Evolutionary conservation across 768 basidiomycete genomes (phyloP), one percentile per base, ranked within the genome.

Genomic region (Postia placenta): DNA sequence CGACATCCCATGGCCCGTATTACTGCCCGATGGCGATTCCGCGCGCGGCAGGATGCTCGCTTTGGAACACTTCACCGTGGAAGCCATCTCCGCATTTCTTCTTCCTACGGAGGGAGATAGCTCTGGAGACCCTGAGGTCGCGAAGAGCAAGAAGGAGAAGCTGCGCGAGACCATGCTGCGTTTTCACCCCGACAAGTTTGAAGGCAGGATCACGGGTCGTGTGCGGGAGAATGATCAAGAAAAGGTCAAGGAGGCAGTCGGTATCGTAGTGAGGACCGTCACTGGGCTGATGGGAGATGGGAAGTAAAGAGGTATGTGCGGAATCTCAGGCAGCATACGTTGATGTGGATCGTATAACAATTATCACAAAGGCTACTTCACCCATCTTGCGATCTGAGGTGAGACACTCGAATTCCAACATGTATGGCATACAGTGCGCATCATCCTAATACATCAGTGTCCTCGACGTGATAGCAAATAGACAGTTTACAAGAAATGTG

Each of bases 151-250:
- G 42, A 82, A 77, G 60, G 83, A 87, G 17, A 81, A 73, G 53
- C 58, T 87, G 39, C 70, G 82, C 56, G 85, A 87, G 64, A 74
- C 83, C 0, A 72, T 87, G 57, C 63, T 87, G 22, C 80, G 85
- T 17, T 89, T 85, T 61, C 87, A 89, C 60, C 87, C 87, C 1
- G 87, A 89, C 64, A 89, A 89, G 61, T 88, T 88, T 47, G 84
- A 89, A 61, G 84, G 87, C 17, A 74, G 87, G 27, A 67, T 88
- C 42, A 79, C 87, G 74, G 61, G 62, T 42, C 69, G 71, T 4
- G 70, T 87, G 5, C 58, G 55, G 37, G 66, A 69, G 26, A 57
- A 56, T 11, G 83, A 89, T 20, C 63, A 58, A 57, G 73, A 73
- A 37, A 60, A 53, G 14, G 81, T 86, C 2, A 67, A 67, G 44